These are phyloP conservation scores for Laburnicola sp. DNA, from an alignment of 2,329 filamentous ascomycete genomes.

Conservation along the genomic window DNA sequence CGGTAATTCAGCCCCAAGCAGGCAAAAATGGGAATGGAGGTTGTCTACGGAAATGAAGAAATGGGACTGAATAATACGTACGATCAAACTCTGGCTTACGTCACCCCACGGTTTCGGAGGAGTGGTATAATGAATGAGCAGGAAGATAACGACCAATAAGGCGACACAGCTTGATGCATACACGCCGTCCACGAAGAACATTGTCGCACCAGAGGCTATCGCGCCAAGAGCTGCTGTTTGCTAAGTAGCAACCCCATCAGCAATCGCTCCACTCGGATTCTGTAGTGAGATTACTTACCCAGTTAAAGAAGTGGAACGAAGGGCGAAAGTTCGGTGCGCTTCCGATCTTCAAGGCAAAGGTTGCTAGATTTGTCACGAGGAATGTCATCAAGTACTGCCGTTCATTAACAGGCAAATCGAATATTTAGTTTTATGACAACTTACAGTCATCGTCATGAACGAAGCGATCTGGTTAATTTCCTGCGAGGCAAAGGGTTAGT, in stretches of 20 bases:
- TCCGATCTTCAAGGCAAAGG: slow-evolving; percentile 82
- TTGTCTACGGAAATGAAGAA: too few relatives aligned
- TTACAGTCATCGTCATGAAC: slow-evolving; percentile 79
- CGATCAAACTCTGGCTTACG: slow-evolving; percentile 82
- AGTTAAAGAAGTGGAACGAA: slow-evolving; percentile 83
- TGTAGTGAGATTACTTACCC: neutral
- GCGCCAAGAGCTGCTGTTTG: slow-evolving; percentile 76
- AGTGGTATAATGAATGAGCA: slow-evolving; percentile 82
- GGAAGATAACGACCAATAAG: slow-evolving; percentile 74
- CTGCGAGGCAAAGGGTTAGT: too few relatives aligned
- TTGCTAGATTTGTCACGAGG: slow-evolving; percentile 83
- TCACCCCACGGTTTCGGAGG: slow-evolving; percentile 89
- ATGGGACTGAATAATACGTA: neutral
- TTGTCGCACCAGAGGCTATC: slow-evolving; percentile 74
- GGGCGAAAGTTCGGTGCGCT: slow-evolving; percentile 88
- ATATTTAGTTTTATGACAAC: neutral
- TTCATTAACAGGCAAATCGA: neutral
- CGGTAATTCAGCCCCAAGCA: too few relatives aligned
- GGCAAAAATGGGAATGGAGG: neutral
- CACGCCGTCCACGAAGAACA: slow-evolving; percentile 87
- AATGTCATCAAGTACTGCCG: slow-evolving; percentile 80
- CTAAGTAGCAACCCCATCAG: too few relatives aligned
- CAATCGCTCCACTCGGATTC: too few relatives aligned
- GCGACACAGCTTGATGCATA: slow-evolving; percentile 77
- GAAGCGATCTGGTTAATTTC: slow-evolving; percentile 88